Base-by-base conservation (phyloP, 805 yeast species). In the Candida stauntonica region DNA sequence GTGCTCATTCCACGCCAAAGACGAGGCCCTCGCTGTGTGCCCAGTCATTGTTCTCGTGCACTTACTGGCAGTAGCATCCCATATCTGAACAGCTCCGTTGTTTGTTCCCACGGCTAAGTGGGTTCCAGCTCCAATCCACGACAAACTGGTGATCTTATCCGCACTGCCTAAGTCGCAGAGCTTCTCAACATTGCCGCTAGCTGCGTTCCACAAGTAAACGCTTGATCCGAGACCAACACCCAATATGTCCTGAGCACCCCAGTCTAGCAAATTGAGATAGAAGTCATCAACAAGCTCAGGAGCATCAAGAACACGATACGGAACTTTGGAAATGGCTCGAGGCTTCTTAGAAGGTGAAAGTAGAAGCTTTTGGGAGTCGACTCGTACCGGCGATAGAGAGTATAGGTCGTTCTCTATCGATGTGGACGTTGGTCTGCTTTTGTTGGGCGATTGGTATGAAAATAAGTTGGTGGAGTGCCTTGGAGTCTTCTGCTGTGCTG, bases 61-160 rank as follows among this genome's bases (percentile, higher is more conserved):
- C 60, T 85, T 81, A 38, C 76, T 72, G 29, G 83, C 79, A 11
- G 82, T 75, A 1, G 89, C 95, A 60, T 93, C 98, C 93, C 96
- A 93, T 14, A 93, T 88, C 56, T 89, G 96, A 5, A 93, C 96
- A 29, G 81, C 57, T 1, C 99, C 99, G 24, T 77, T 69, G 40
- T 75, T 73, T 1, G 96, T 87, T 2, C 99, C 99, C 6, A 93
- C 79, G 0, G 99, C 98, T 35, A 93, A 55, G 64, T 93, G 97
- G 12, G 95, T 83, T 14, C 98, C 98, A 9, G 91, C 77, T 17
- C 91, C 94, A 33, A 91, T 86, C 99, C 99, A 93, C 39, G 85
- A 79, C 27, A 91, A 65, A 50, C 95, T 81, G 7, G 97, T 85
- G 17, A 87, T 84, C 33, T 68, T 65, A 50, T 89, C 96, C 46